These are phyloP conservation scores for Trichoderma cornu-damae DNA, from an alignment of 2,329 filamentous ascomycete species.

Conservation along the genomic window DNA sequence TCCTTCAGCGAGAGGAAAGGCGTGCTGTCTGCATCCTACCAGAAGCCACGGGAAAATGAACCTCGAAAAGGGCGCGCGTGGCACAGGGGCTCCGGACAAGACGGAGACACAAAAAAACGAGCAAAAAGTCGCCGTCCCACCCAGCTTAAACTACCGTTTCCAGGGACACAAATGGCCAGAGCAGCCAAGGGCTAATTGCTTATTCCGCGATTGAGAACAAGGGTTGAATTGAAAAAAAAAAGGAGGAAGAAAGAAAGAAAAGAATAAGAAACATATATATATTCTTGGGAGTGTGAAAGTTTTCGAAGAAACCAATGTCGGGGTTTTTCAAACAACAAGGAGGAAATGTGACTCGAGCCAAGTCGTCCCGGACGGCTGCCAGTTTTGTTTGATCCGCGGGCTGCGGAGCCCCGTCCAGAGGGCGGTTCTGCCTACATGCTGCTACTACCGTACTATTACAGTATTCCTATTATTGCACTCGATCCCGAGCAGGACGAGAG, in stretches of 20 bases:
- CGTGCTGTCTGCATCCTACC: slow-evolving; percentile 16
- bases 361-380: slow-evolving; percentile 15
- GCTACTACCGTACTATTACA: no score
- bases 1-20: slow-evolving; percentile 5
- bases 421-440: slow-evolving; percentile 3
- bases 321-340: slow-evolving; percentile 3
- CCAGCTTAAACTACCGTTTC: neutral
- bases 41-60: slow-evolving; percentile 4
- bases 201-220: neutral
- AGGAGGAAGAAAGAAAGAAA: no score
- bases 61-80: slow-evolving; percentile 17
- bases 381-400: slow-evolving; percentile 18
- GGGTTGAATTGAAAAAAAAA: neutral
- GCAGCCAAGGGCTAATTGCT: neutral
- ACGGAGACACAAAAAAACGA: no score
- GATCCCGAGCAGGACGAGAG: slow-evolving; percentile 10
- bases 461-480: no score
- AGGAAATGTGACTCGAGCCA: slow-evolving; percentile 1
- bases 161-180: neutral
- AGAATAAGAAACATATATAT: no score
- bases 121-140: slow-evolving; percentile 6
- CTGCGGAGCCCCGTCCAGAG: slow-evolving; percentile 1
- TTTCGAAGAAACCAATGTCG: neutral
- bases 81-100: slow-evolving; percentile 3
- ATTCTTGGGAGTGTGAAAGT: no score